phyloP scores from a whole-genome alignment of 1,284 basidiomycete species.

The Ganoderma resinaceum region DNA sequence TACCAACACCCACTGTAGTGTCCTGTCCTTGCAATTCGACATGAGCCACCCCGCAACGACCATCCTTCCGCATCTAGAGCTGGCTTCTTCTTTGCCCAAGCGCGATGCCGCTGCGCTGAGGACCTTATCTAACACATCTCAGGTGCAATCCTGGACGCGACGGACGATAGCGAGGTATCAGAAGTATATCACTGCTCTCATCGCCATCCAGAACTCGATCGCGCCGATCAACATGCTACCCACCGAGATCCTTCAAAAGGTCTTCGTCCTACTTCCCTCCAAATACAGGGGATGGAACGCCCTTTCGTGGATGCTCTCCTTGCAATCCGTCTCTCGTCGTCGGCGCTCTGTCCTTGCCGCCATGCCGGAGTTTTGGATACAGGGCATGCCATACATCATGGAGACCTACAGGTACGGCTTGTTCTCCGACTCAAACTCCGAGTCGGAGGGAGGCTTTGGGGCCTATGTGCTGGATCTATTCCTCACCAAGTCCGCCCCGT shows the following conservation, averaged over 20 bases:
- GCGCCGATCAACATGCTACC: not conserved
- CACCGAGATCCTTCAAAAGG: conserved; percentile 1
- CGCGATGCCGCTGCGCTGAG: not conserved
- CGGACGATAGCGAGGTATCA: not conserved
- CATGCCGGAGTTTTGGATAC: not conserved
- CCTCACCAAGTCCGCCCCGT: not conserved
- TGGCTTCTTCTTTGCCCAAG: not conserved
- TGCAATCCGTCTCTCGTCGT: conserved; percentile 1
- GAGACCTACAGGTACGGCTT: not conserved
- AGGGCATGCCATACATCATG: not conserved
- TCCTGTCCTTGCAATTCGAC: not conserved
- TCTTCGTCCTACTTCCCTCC: not conserved
- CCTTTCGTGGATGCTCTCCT: not conserved
- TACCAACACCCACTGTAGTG: not conserved
- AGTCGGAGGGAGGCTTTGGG: not conserved
- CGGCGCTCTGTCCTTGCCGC: not conserved
- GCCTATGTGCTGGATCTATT: not conserved
- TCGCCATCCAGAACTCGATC: not conserved
- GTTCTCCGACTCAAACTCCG: not conserved
- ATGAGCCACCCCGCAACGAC: not conserved
- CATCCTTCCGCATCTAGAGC: not conserved
- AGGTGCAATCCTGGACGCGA: not conserved
- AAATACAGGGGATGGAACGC: not conserved
- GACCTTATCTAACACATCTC: not conserved
- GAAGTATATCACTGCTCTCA: not conserved